Base-by-base conservation (phyloP, 495 filamentous ascomycete genomes). In the Opeltia flavorubescens region DNA sequence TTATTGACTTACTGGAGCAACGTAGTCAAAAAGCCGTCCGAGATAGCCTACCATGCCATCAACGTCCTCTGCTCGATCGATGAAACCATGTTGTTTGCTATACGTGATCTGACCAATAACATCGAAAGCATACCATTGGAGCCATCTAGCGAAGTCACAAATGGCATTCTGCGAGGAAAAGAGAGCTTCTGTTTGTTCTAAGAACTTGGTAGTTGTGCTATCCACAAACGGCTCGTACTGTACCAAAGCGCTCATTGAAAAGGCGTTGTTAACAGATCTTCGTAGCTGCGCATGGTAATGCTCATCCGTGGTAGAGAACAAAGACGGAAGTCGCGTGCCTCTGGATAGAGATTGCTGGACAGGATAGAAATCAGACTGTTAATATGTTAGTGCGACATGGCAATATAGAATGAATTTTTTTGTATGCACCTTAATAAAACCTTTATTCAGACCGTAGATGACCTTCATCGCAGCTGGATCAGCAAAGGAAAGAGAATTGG, bases 371-470 rank as follows among this genome's bases (percentile, higher is more conserved):
- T 78, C 75, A 33, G 80, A 81, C 80, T 83, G 49, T 20, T 44
- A n/a, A 15, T 21, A 12, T 11, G 3, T 13, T 12, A 52, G 31
- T 13, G 41, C 21, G 39, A 26, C 45, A 50, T 15, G 23, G 31
- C 27, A 46, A 44, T 24, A 53, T 44, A 13, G 25, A 45, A 15
- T 18, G 6, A 12, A 17, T 9, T 6, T 9, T 11, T 8, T n/a
- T 29, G 20, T 30, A 9, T 60, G 36, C 49, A 84, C 80, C 71
- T 89, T 89, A 47, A 65, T 66, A 57, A 85, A 85, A n/a, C 82
- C 82, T 60, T 86, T 87, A 55, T 86, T 86, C 47, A 88, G 66
- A 1, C 85, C 81, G 55, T 89, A 91, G 24, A 91, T 89, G 6
- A 68, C 67, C 56, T 81, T 84, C 39, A 86, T 62, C 11, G 80